Percentiles rank a stretch among this genome's conserved stretches.
phyloP scores from a whole-genome alignment of 148 eudicot genomes.

The Rheum nobile region DNA sequence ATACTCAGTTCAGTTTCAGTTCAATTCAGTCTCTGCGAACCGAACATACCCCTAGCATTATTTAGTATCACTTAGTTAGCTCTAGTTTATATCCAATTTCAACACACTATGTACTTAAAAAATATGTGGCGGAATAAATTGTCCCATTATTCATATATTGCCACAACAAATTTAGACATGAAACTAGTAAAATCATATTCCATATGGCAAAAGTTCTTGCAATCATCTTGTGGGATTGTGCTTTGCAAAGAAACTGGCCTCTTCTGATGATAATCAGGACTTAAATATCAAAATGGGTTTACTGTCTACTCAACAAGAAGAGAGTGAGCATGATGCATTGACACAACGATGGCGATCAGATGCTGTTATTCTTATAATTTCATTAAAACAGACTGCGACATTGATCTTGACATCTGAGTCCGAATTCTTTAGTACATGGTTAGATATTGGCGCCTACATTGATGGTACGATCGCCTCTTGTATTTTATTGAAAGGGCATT shows the following conservation, averaged over 20 bases:
- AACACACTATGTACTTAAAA: no score
- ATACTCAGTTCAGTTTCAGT: no score
- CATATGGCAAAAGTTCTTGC: no score
- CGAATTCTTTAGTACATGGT: constrained; percentile 30
- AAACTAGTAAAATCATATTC: no score
- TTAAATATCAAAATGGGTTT: not conserved
- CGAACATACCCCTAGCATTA: no score
- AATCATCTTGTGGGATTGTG: constrained; percentile 19
- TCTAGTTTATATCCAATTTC: no score
- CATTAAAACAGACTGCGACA: constrained; percentile 44
- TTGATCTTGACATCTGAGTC: constrained; percentile 39
- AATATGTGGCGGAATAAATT: no score
- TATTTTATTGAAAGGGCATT: constrained; percentile 32
- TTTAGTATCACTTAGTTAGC: no score
- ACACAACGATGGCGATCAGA: constrained; percentile 45
- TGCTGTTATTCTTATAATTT: constrained; percentile 58
- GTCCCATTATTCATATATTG: no score
- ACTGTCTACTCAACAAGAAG: constrained; percentile 25
- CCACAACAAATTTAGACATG: no score
- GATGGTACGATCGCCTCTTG: constrained; percentile 42
- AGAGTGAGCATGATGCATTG: constrained; percentile 19
- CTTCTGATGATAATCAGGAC: constrained; percentile 4
- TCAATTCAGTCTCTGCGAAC: no score
- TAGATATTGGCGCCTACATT: constrained; percentile 45
- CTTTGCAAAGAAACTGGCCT: constrained; percentile 8